Evolutionary conservation across 169 alveolate species (phyloP).

Genomic region (Cytauxzoon felis): DNA sequence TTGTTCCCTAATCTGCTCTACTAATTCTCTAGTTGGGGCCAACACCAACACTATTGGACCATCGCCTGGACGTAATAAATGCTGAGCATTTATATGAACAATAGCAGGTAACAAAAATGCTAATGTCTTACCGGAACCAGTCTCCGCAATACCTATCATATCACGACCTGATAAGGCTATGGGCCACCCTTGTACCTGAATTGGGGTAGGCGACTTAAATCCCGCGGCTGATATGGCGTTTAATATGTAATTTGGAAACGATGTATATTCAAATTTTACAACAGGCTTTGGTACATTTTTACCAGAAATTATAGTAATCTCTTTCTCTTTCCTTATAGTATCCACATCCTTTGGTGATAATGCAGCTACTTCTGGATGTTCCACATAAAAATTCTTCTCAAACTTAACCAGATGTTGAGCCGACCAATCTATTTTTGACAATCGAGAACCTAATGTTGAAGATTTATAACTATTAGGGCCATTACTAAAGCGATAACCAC

Average conservation of each 20-base stretch:
- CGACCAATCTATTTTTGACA: conserved; percentile 82
- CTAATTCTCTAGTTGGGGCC: conserved; percentile 99
- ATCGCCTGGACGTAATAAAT: conserved; percentile 84
- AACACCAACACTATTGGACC: conserved; percentile 96
- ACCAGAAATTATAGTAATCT: conserved; percentile 84
- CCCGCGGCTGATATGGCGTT: conserved; percentile 81
- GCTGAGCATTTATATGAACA: conserved; percentile 90
- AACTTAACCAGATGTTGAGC: conserved; percentile 80
- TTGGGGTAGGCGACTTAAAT: conserved; percentile 91
- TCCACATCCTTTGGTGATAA: conserved; percentile 82
- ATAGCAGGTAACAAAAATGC: conserved; percentile 94
- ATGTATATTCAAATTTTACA: conserved; percentile 83
- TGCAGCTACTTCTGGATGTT: conserved; percentile 81
- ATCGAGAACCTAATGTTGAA: conserved; percentile 69
- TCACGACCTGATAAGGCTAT: conserved; percentile 91
- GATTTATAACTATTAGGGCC: conserved; percentile 3
- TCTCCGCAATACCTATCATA: conserved; percentile 96
- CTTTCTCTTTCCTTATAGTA: conserved; percentile 76
- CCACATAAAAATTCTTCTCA: conserved; percentile 90
- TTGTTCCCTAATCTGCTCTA: conserved; percentile 93
- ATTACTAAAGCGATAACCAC: neutral
- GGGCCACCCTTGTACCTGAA: conserved; percentile 96
- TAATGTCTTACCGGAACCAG: conserved; percentile 99
- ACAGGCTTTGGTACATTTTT: conserved; percentile 89
- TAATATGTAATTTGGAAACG: conserved; percentile 89